Conservation (phyloP, 495 filamentous ascomycete genomes). For the Trichoderma asperelloides region DNA sequence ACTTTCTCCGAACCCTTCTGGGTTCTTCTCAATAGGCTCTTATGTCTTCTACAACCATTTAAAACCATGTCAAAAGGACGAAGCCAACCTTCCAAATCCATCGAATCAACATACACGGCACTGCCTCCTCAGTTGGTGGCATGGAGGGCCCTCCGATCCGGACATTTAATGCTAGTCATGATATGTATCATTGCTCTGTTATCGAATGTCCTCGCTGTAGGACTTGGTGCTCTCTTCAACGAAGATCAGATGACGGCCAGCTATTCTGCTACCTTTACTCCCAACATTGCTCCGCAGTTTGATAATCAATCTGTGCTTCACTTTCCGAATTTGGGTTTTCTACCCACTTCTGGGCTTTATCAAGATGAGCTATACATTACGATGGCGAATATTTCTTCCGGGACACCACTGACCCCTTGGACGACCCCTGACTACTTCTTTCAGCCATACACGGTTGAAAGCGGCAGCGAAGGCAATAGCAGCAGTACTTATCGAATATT, state of each 20-base stretch:
- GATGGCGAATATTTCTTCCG: conserved; percentile 23
- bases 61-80: conserved; percentile 27
- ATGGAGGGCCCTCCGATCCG: conserved; percentile 25
- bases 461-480: background rate
- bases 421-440: conserved; percentile 22
- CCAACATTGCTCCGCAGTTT: conserved; percentile 3
- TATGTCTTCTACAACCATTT: conserved; percentile 38
- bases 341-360: background rate
- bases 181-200: conserved; percentile 29
- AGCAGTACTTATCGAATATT: conserved; percentile 5
- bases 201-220: conserved; percentile 31
- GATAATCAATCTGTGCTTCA: background rate
- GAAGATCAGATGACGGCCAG: conserved; percentile 1
- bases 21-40: conserved; percentile 32
- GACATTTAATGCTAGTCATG: conserved; percentile 27
- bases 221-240: conserved; percentile 28
- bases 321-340: no score
- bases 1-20: conserved; percentile 39
- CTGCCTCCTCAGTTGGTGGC: conserved; percentile 35
- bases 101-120: conserved; percentile 32
- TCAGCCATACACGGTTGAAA: conserved; percentile 22
- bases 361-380: conserved; percentile 23
- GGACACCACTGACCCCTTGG: conserved; percentile 28
- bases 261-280: conserved; percentile 3
- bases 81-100: conserved; percentile 19